These are phyloP conservation scores for Medicago lupulina DNA, from an alignment of 306 rosid species.

Conservation along the genomic window DNA sequence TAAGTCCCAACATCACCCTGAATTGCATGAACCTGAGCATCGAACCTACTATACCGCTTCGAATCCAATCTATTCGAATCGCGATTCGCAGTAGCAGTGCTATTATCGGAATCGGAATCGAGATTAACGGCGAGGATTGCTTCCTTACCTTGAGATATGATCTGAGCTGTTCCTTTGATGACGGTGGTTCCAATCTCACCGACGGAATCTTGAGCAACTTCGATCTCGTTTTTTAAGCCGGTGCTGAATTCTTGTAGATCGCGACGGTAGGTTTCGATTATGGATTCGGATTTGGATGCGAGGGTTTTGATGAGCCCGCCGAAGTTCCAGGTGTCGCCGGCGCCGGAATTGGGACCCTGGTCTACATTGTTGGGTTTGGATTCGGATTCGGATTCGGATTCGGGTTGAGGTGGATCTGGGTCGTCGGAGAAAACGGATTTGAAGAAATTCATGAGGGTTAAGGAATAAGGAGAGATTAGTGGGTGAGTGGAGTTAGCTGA, in stretches of 20 bases:
- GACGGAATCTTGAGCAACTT: constrained; percentile 88
- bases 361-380: constrained; percentile 33
- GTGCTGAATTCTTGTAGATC: constrained; percentile 81
- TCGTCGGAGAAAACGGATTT: constrained; percentile 79
- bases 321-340: constrained; percentile 60
- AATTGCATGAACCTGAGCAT: constrained; percentile 64
- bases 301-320: constrained; percentile 78
- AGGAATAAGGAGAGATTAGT: background rate
- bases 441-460: constrained; percentile 56
- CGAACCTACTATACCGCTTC: constrained; percentile 71
- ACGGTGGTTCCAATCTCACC: constrained; percentile 79
- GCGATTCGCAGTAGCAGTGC: background rate
- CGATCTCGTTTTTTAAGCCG: constrained; percentile 80
- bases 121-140: constrained; percentile 61
- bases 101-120: constrained; percentile 64
- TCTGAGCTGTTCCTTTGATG: constrained; percentile 81
- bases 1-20: constrained; percentile 75
- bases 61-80: constrained; percentile 48
- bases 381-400: constrained; percentile 30
- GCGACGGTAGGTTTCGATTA: constrained; percentile 88
- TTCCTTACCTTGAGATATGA: constrained; percentile 76
- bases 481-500: background rate
- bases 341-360: constrained; percentile 49
- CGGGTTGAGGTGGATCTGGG: constrained; percentile 45
- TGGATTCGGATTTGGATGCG: constrained; percentile 72